Evolutionary conservation across 352 stramenopile genomes (phyloP).

Genomic region (Phytophthora hybrid): DNA sequence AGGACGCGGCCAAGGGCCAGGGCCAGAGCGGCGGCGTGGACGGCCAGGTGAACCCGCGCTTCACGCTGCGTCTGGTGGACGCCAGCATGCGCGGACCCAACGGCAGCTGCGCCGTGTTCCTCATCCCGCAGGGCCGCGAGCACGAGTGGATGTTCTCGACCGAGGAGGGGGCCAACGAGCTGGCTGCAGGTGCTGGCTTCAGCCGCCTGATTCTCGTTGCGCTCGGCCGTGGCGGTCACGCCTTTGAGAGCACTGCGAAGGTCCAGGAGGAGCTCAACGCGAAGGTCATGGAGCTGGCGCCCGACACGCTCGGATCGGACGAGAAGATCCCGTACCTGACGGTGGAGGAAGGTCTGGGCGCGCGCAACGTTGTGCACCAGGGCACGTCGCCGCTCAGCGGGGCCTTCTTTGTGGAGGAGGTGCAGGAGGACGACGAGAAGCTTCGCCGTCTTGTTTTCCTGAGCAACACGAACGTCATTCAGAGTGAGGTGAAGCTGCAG

Average conservation of each 20-base stretch:
- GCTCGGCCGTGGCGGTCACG: slow-evolving; percentile 64
- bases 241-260: slow-evolving; percentile 67
- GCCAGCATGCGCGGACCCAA: slow-evolving; percentile 51
- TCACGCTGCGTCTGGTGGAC: slow-evolving; percentile 70
- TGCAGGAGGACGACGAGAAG: slow-evolving; percentile 54
- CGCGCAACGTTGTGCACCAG: slow-evolving; percentile 64
- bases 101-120: slow-evolving; percentile 70
- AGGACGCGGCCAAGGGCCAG: slow-evolving; percentile 24
- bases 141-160: slow-evolving; percentile 86
- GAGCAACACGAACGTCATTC: slow-evolving; percentile 77
- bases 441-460: slow-evolving; percentile 80
- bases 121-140: slow-evolving; percentile 84
- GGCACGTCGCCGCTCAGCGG: slow-evolving; percentile 62
- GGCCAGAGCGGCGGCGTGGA: slow-evolving; percentile 5
- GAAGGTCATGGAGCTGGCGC: slow-evolving; percentile 71
- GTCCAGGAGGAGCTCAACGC: slow-evolving; percentile 80
- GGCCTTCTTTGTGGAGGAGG: slow-evolving; percentile 79
- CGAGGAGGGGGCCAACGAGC: slow-evolving; percentile 68
- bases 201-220: slow-evolving; percentile 77
- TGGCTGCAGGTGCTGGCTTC: slow-evolving; percentile 70
- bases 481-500: slow-evolving; percentile 75
- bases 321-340: slow-evolving; percentile 82
- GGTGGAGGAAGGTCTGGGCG: slow-evolving; percentile 67
- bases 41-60: slow-evolving; percentile 55
- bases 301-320: slow-evolving; percentile 48